Evolutionary conservation across 352 stramenopile species (phyloP).

Genomic region (Phytophthora syringae): DNA sequence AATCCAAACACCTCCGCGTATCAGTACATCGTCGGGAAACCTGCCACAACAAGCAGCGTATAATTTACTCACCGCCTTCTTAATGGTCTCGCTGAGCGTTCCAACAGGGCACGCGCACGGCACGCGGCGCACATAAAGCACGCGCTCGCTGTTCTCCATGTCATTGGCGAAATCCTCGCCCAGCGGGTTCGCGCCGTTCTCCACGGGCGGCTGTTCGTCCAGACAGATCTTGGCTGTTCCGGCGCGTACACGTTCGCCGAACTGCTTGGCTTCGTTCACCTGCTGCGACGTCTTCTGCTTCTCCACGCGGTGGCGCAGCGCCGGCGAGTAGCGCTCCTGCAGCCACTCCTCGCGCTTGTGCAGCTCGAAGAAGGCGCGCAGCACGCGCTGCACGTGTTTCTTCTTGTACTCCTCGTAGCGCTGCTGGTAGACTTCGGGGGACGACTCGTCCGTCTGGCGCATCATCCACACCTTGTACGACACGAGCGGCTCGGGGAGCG

Average conservation of each 20-base stretch:
- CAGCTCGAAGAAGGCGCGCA: slow-evolving; percentile 85
- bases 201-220: slow-evolving; percentile 52
- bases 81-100: slow-evolving; percentile 79
- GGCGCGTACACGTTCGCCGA: slow-evolving; percentile 65
- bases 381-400: slow-evolving; percentile 78
- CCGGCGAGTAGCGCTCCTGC: slow-evolving; percentile 85
- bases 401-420: slow-evolving; percentile 92
- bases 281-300: slow-evolving; percentile 73
- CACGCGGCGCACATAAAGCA: slow-evolving; percentile 84
- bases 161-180: slow-evolving; percentile 75
- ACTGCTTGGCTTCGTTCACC: slow-evolving; percentile 77
- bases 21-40: too few species aligned
- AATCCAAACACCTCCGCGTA: not conserved
- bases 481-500: slow-evolving; percentile 71
- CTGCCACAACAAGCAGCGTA: not conserved
- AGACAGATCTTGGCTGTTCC: slow-evolving; percentile 65
- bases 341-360: slow-evolving; percentile 89
- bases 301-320: slow-evolving; percentile 70
- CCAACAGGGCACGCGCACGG: slow-evolving; percentile 77
- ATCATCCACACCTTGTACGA: slow-evolving; percentile 92
- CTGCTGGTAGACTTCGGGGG: slow-evolving; percentile 84
- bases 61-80: slow-evolving; percentile 70
- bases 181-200: slow-evolving; percentile 35
- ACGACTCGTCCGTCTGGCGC: slow-evolving; percentile 81
- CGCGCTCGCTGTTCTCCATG: slow-evolving; percentile 74